Conservation (phyloP, 192 early-diverging fungal species). For the Fimicolochytrium jonesii region DNA sequence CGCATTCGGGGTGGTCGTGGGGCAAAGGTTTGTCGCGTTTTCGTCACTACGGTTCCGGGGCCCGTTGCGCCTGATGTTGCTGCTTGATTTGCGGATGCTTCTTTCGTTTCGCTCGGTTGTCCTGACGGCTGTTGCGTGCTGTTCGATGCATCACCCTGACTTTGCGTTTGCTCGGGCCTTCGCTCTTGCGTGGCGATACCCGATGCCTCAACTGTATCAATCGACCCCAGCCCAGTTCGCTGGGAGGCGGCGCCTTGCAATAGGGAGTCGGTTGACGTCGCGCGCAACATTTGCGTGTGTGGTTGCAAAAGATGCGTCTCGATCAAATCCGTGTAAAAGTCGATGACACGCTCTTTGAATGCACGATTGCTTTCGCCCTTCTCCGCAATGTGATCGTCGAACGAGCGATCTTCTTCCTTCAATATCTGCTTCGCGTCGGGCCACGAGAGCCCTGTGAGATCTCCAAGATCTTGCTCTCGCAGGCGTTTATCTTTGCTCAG, state of each 20-base stretch:
- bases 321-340: conserved; percentile 43
- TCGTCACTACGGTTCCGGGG: conserved; percentile 2
- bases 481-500: conserved; percentile 32
- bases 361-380: conserved; percentile 31
- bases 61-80: neutral
- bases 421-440: conserved; percentile 39
- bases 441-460: conserved; percentile 39
- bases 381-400: conserved; percentile 38
- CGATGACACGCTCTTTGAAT: conserved; percentile 38
- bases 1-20: conserved; percentile 12
- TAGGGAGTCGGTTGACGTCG: conserved; percentile 4
- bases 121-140: neutral
- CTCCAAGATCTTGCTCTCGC: conserved; percentile 43
- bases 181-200: no score
- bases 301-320: conserved; percentile 37
- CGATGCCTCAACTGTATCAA: no score
- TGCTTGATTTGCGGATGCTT: neutral
- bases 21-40: neutral
- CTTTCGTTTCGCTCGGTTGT: neutral
- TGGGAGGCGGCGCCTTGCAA: neutral
- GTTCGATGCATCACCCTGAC: neutral
- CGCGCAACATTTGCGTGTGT: conserved; percentile 29
- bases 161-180: neutral
- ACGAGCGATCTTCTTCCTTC: conserved; percentile 31
- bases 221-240: neutral